These are phyloP conservation scores for Penicillium riverlandense DNA, from an alignment of 495 filamentous ascomycete genomes.

Conservation along the genomic window DNA sequence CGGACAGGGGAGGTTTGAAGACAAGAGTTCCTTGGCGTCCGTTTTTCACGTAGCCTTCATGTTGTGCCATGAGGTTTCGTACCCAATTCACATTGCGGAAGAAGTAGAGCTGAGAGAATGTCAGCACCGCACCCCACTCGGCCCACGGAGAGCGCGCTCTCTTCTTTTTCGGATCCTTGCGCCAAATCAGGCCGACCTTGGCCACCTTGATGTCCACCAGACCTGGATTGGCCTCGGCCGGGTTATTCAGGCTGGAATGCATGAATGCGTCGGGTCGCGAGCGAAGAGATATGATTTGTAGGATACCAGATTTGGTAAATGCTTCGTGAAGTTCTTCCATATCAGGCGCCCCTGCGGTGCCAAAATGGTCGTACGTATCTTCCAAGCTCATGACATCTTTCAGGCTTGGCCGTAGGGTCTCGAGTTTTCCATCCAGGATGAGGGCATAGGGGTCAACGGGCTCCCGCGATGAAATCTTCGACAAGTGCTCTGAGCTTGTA, in stretches of 20 bases:
- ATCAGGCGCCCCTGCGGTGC: conserved; percentile 65
- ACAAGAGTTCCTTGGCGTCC: conserved; percentile 53
- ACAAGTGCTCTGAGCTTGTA: conserved; percentile 56
- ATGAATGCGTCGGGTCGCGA: conserved; percentile 95
- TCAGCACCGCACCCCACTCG: conserved; percentile 95
- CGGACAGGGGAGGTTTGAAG: conserved; percentile 80
- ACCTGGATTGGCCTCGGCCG: conserved; percentile 80
- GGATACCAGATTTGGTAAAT: conserved; percentile 80
- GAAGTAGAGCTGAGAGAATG: conserved; percentile 91
- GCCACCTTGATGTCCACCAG: conserved; percentile 96
- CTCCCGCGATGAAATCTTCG: conserved; percentile 62
- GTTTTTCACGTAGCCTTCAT: conserved; percentile 65
- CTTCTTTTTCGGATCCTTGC: conserved; percentile 92
- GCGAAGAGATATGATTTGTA: conserved; percentile 89
- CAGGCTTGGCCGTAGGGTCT: conserved; percentile 71
- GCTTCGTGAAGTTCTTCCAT: conserved; percentile 72
- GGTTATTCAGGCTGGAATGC: conserved; percentile 76
- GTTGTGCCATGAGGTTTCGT: conserved; percentile 81
- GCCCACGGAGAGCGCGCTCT: conserved; percentile 94
- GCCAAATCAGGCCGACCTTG: conserved; percentile 93
- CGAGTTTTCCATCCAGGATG: conserved; percentile 82
- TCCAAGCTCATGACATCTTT: conserved; percentile 90
- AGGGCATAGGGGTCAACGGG: conserved; percentile 92
- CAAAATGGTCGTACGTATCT: conserved; percentile 84
- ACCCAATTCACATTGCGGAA: conserved; percentile 90